These are phyloP conservation scores for Chaetomium cochliodes DNA, from an alignment of 495 filamentous ascomycete species.

Conservation along the genomic window DNA sequence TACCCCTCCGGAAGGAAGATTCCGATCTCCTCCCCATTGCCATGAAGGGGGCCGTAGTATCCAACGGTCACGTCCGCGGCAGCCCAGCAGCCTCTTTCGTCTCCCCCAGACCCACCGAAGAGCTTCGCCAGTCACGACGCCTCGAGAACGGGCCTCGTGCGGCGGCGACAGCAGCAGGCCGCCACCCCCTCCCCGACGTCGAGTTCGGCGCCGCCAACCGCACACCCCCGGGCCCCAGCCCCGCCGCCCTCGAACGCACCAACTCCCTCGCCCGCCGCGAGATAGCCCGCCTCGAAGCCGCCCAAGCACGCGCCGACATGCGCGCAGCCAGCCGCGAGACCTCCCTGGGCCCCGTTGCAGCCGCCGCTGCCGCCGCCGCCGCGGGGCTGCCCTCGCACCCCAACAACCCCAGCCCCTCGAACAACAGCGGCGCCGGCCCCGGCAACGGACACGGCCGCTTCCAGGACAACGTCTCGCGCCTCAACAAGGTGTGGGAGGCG, in stretches of 20 bases:
- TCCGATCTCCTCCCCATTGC: constrained; percentile 21
- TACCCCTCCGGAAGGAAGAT: constrained; percentile 18
- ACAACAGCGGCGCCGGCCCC: background rate
- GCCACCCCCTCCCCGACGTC: constrained; percentile 34
- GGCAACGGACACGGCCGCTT: constrained; percentile 29
- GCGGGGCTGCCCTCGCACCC: background rate
- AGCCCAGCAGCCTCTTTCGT: constrained; percentile 21
- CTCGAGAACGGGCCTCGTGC: constrained; percentile 21
- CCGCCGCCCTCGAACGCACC: constrained; percentile 39
- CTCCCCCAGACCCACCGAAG: constrained; percentile 26
- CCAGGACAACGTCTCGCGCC: constrained; percentile 43
- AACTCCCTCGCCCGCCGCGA: constrained; percentile 44
- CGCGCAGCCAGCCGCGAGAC: constrained; percentile 38
- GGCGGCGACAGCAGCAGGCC: constrained; percentile 17
- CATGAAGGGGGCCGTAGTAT: constrained; percentile 24
- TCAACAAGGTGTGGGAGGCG: constrained; percentile 48
- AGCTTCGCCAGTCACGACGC: constrained; percentile 36
- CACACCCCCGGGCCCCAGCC: constrained; percentile 14
- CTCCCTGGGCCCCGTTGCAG: background rate
- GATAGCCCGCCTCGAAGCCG: constrained; percentile 45
- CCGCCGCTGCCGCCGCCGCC: constrained; percentile 4
- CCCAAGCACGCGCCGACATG: constrained; percentile 39
- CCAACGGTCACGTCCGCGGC: background rate
- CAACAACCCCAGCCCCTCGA: background rate
- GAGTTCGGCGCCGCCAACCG: constrained; percentile 38